Conservation (phyloP, 192 early-diverging fungal species). For the Diversispora epigaea region DNA sequence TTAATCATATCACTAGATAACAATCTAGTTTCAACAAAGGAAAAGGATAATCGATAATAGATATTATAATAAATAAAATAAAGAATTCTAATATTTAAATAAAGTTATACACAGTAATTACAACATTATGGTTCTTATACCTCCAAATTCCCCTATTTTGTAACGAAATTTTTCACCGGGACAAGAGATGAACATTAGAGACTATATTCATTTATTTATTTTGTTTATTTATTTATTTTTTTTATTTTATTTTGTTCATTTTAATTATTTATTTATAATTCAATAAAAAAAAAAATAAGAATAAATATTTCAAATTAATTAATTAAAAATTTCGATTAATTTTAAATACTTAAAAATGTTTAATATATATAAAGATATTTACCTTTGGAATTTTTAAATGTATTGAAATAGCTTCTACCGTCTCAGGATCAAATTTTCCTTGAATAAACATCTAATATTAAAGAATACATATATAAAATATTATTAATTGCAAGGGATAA, state of each 20-base stretch:
- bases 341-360: not conserved
- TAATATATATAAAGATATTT: not conserved
- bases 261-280: not conserved
- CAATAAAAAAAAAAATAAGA: no score
- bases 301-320: not conserved
- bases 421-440: conserved; percentile 43
- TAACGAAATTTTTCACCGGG: conserved; percentile 39
- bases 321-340: not conserved
- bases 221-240: no score
- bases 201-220: not conserved
- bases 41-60: no score
- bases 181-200: conserved; percentile 48
- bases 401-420: conserved; percentile 43
- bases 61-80: no score
- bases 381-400: conserved; percentile 39
- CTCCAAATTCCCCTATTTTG: conserved; percentile 44
- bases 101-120: not conserved
- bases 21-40: no score
- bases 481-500: conserved; percentile 1
- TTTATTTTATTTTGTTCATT: no score
- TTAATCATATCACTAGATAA: no score
- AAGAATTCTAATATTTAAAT: no score
- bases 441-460: conserved; percentile 40
- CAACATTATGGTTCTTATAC: conserved; percentile 50
- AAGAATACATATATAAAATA: not conserved